Base-by-base conservation (phyloP, 495 filamentous ascomycete species). In the Aspergillus affinis region DNA sequence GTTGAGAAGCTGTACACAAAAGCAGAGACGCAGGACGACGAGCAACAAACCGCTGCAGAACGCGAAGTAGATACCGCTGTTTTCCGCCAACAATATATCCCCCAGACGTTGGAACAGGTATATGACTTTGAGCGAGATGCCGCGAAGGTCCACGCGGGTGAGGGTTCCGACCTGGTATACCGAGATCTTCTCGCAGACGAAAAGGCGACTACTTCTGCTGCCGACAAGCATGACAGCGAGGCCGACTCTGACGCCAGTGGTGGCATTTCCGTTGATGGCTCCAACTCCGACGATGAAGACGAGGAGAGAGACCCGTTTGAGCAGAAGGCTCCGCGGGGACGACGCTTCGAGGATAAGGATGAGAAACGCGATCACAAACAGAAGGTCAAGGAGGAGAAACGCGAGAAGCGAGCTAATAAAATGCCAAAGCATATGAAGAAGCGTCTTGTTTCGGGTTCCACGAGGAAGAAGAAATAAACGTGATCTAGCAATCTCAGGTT, bases 341-440 rank as follows among this genome's bases (percentile, higher is more conserved):
- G 93, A 78, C 85, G 87, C 47, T 93, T 93, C 67, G 86, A 92
- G 68, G 92, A 97, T 67, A 97, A 98, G 74, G 90, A 93, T 18
- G 81, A 77, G 32, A 98, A 96, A 77, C 90, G 87, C 78, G 85
- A 86, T 60, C 93, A 96, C 66, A 98, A 98, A 75, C 80, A 84
- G 64, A 87, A 89, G 30, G 90, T 96, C 54, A 98, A 98, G 75
- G 95, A 97, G 68, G 93, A 90, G 63, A 96, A 97, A 77, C 85
- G 90, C 48, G 93, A 96, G 70, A 86, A 91, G 73, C 77, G 94
- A 58, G 92, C 93, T 69, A 88, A 88, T 17, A 98, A 98, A 78
- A 96, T 98, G 75, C 93, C 94, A 0, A 98, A 98, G 75, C 83
- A 96, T 65, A 50, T 92, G 30, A 98, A 98, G 82, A 96, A 96